Base-by-base conservation (phyloP, 2,329 filamentous ascomycete species). In the Neonectria hederae region DNA sequence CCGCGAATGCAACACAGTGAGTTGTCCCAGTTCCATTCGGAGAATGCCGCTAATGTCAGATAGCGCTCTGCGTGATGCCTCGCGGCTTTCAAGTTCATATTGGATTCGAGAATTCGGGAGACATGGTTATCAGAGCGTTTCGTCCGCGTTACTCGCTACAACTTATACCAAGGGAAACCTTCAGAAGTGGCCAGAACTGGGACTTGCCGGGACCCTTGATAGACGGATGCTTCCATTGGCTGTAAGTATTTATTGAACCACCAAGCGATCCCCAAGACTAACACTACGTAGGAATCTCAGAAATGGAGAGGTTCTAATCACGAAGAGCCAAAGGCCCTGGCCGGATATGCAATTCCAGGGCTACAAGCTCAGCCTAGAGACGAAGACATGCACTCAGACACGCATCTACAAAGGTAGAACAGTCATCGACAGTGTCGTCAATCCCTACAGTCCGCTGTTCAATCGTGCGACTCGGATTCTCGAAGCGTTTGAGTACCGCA, bases 201-300 rank as follows among this genome's bases (percentile, higher is more conserved):
- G 86, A 88, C 65, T 76, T 90, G 1, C 89, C 88, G 0, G 70
- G 69, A 0, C 72, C 80, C 1, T 74, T 91, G 0, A 65, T 87
- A 0, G 69, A 83, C 0, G 75, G 81, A 10, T 89, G 83, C 52
- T 78, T 85, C 2, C 88, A 91, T 65, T 90, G 87, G 87, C 75
- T 90, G 42, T 72, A 57, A 69, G 68, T 28, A 49, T 14, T 11
- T 10, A 28, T 28, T 28, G 24, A 28, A 19, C n/a, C 4, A 38
- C n/a, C 2, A 45, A 11, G 0, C 22, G 14, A 26, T 5, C 17
- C 19, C 8, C 28, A 14, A 2, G 1, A 24, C 14, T 7, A 13
- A n/a, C n/a, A 26, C 17, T 8, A 17, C 3, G 2, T 8, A 72
- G 67, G 21, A 68, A 74, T 7, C 59, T 73, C 2, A 63, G 59